Evolutionary conservation across 1,284 basidiomycete species (phyloP).

Genomic region (Trichosporon ovoides): DNA sequence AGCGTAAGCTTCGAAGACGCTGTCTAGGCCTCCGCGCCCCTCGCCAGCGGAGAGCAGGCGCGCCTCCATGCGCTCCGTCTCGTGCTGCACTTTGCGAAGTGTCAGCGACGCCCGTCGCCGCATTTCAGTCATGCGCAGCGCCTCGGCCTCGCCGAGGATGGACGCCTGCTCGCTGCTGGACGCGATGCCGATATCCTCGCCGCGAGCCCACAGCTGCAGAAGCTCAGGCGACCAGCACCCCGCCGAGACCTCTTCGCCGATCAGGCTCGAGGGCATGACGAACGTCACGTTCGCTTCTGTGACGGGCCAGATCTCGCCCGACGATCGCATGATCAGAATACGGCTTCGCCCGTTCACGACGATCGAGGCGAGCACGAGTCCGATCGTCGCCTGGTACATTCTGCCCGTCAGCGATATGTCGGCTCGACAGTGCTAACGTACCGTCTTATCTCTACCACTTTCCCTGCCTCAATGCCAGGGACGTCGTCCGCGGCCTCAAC

Average conservation of each 20-base stretch:
- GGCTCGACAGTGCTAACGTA: neutral
- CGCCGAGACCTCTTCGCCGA: conserved; percentile 21
- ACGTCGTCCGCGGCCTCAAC: conserved; percentile 15
- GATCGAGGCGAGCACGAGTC: conserved; percentile 36
- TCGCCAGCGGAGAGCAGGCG: conserved; percentile 21
- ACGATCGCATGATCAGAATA: conserved; percentile 31
- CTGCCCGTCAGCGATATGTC: too few species aligned
- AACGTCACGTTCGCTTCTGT: conserved; percentile 44
- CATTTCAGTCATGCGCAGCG: conserved; percentile 27
- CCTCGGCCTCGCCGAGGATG: conserved; percentile 6
- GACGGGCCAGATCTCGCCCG: conserved; percentile 43
- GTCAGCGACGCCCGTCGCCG: conserved; percentile 34
- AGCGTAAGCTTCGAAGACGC: conserved; percentile 32
- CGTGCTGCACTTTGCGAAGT: conserved; percentile 34
- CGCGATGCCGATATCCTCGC: conserved; percentile 17
- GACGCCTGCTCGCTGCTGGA: conserved; percentile 2
- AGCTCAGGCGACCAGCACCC: conserved; percentile 32
- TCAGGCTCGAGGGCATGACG: conserved; percentile 38
- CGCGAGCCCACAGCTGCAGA: conserved; percentile 23
- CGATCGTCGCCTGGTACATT: conserved; percentile 26
- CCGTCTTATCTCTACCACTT: neutral
- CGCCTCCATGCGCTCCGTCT: conserved; percentile 39
- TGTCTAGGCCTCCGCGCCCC: conserved; percentile 29
- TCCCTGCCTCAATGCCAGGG: conserved; percentile 8
- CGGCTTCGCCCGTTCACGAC: conserved; percentile 27